These are phyloP conservation scores for Amaranthus cruentus DNA, from an alignment of 148 eudicot species.

Conservation along the genomic window DNA sequence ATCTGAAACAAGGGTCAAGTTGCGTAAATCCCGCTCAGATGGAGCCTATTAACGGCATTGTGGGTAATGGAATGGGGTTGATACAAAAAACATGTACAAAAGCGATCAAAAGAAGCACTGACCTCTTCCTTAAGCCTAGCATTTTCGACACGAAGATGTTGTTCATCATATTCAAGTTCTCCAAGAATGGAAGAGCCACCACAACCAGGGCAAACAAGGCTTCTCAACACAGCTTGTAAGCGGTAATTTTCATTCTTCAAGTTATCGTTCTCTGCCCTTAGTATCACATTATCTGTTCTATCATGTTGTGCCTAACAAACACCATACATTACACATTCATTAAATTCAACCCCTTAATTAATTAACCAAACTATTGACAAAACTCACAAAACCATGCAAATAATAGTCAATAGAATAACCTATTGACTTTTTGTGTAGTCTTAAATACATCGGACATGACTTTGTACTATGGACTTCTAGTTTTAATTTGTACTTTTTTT, in stretches of 20 bases:
- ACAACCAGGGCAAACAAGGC: slow-evolving; percentile 75
- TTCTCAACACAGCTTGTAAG: slow-evolving; percentile 65
- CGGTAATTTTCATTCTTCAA: slow-evolving; percentile 78
- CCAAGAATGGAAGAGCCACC: slow-evolving; percentile 79
- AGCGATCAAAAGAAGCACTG: not conserved
- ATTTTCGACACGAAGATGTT: slow-evolving; percentile 84
- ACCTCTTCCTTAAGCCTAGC: slow-evolving; percentile 96
- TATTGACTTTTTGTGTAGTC: too few species aligned
- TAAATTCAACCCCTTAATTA: not conserved
- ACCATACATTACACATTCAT: not conserved
- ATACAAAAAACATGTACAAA: not conserved
- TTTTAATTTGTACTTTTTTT: too few species aligned
- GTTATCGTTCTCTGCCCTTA: slow-evolving; percentile 83
- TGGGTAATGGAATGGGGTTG: too few species aligned
- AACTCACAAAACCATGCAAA: too few species aligned
- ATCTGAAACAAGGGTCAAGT: too few species aligned
- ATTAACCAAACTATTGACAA: not conserved
- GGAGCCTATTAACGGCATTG: too few species aligned
- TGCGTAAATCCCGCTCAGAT: too few species aligned
- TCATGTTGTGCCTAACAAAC: slow-evolving; percentile 87
- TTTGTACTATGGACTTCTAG: too few species aligned
- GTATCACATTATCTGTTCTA: slow-evolving; percentile 65
- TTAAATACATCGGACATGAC: too few species aligned
- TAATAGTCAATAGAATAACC: not conserved
- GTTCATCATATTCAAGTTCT: slow-evolving; percentile 75